A percentile compares a stretch with the other conserved stretches of the same genome.
Evolutionary conservation across 2,329 filamentous ascomycete genomes (phyloP).

Genomic region (Exophiala alcalophila): DNA sequence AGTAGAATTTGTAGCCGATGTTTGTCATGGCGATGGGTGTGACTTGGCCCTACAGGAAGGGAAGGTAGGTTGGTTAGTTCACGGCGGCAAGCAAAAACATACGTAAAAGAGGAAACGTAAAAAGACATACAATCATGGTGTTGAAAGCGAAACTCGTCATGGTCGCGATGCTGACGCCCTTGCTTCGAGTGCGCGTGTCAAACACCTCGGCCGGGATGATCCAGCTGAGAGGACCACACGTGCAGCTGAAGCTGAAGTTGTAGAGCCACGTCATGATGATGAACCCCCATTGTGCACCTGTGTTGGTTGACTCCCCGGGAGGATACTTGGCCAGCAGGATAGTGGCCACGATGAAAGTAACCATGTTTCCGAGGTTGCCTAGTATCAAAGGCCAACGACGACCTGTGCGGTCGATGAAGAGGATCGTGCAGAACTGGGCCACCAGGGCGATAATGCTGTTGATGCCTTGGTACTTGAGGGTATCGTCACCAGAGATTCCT

Average conservation of each 20-base stretch:
- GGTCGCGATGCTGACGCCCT: constrained; percentile 71
- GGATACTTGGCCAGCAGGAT: constrained; percentile 60
- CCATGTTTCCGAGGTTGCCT: constrained; percentile 68
- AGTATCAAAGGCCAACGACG: constrained; percentile 69
- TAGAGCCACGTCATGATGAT: constrained; percentile 75
- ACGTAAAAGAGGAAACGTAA: background rate
- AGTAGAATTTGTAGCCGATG: constrained; percentile 57
- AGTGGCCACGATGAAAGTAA: constrained; percentile 69
- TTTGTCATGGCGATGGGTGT: constrained; percentile 59
- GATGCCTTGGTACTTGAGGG: constrained; percentile 73
- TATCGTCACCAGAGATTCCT: constrained; percentile 62
- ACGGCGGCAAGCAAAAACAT: too few species aligned
- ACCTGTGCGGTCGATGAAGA: constrained; percentile 64
- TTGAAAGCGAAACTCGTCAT: constrained; percentile 74
- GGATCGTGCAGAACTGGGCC: constrained; percentile 65
- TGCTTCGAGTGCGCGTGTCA: constrained; percentile 70
- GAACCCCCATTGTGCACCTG: constrained; percentile 66
- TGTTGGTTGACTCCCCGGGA: constrained; percentile 51
- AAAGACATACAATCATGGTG: constrained; percentile 60
- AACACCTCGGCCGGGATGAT: constrained; percentile 65
- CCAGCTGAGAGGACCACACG: constrained; percentile 66
- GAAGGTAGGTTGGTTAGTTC: constrained; percentile 1
- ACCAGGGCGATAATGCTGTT: constrained; percentile 68
- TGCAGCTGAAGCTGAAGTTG: constrained; percentile 72
- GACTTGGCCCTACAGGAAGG: constrained; percentile 50